Base-by-base conservation (phyloP, 352 stramenopile genomes). In the Phytophthora foliorum region DNA sequence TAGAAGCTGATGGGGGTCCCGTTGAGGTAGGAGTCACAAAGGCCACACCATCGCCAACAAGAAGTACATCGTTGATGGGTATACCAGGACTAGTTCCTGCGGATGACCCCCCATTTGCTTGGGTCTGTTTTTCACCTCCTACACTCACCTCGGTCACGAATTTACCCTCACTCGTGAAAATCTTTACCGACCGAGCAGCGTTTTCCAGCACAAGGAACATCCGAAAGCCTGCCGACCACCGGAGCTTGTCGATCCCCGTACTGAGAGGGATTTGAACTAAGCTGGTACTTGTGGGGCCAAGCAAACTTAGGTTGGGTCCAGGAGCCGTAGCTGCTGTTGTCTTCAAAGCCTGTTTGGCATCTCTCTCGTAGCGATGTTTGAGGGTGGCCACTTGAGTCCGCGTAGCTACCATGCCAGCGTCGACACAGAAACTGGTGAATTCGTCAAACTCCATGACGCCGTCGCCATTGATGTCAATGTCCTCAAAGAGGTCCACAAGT, bases 401-500 rank as follows among this genome's bases (percentile, higher is more conserved):
- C 17, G 82, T 92, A 8, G 88, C 84, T 34, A 93, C 75, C 84
- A 96, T 95, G 6, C 89, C 89, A 13, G 87, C 88, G 54, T 95
- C 89, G 11, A 96, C 87, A 61, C 89, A 97, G 55, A 91, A 97
- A 22, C 82, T 92, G 42, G 89, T 95, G 56, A 96, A 94, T 67
- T 97, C 89, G 24, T 92, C 86, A 54, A 94, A 95, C 44, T 97
- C 89, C 75, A 95, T 90, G 3, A 76, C 77, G 6, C 88, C 87
- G 38, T 97, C 89, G 25, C 89, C 89, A 46, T 97, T 97, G 67
- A 94, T 92, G 63, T 97, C 89, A 49, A 97, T 97, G 61, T 91
- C 82, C 27, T 96, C 84, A 34, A 97, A 97, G 11, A 94, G 70
- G 36, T 94, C 87, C 9, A 93, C 68, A 11, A 95, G 75, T 21